Percentiles rank a stretch among this genome's conserved stretches.
phyloP scores from a whole-genome alignment of 139 green algal genomes.

The Volvox africanus region DNA sequence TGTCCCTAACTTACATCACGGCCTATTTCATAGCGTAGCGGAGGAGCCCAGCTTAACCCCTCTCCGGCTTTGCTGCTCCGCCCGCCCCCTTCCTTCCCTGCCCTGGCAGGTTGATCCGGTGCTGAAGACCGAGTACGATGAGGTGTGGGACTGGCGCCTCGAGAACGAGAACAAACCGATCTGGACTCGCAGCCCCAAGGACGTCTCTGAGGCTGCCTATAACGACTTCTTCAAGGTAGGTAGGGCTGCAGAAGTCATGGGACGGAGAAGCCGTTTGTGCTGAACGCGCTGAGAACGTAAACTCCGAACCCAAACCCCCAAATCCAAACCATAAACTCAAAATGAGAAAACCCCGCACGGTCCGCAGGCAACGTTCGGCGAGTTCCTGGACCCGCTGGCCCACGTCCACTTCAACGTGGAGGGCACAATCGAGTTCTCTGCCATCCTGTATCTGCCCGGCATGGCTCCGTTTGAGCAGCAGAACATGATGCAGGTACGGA shows the following conservation, averaged over 20 bases:
- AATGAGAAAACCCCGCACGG: neutral
- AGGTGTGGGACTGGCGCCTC: slow-evolving; percentile 81
- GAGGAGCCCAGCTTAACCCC: too few species aligned
- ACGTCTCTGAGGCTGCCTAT: slow-evolving; percentile 93
- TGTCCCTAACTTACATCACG: too few species aligned
- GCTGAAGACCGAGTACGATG: slow-evolving; percentile 90
- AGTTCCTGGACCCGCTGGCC: slow-evolving; percentile 87
- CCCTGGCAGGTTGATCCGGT: slow-evolving; percentile 85
- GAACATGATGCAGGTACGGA: slow-evolving; percentile 44
- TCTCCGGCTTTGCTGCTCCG: too few species aligned
- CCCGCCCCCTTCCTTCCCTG: neutral
- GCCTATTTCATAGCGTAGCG: too few species aligned
- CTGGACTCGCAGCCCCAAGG: slow-evolving; percentile 88
- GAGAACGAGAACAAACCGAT: slow-evolving; percentile 98
- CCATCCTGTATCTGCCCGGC: slow-evolving; percentile 94
- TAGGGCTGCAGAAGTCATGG: too few species aligned
- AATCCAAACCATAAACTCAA: too few species aligned
- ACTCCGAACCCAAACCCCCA: too few species aligned
- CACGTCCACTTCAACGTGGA: slow-evolving; percentile 94
- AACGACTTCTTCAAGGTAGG: slow-evolving; percentile 94
- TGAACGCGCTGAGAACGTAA: too few species aligned
- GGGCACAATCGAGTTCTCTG: slow-evolving; percentile 97
- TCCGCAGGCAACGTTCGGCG: slow-evolving; percentile 60
- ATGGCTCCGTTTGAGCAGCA: slow-evolving; percentile 98
- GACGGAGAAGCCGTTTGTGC: too few species aligned